Evolutionary conservation across 192 early-diverging fungal genomes (phyloP), one percentile per base, ranked within the genome.

Genomic region (Podila epicladia): DNA sequence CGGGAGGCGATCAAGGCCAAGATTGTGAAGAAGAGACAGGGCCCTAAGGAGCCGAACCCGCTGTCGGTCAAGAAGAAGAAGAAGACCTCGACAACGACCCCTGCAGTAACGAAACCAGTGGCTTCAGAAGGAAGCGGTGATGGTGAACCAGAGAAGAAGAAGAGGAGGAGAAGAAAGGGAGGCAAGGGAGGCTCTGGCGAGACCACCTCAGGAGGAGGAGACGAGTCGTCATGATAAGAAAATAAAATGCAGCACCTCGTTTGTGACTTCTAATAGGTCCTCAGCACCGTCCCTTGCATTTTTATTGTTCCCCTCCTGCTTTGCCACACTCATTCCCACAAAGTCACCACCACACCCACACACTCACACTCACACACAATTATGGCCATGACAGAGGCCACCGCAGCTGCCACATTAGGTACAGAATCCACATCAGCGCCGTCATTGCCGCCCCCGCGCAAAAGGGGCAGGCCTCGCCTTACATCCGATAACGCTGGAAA

Each of bases 21-120:
- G 49, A 72, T 86, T 60, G 33, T 76, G 55, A 86, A 89, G 83
- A 90, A 87, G 75, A 75, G 79, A 57, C 93, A 92, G 75, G 92
- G 91, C 29, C 85, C 90, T 45, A 96, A 96, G 84, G 90, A 86
- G 29, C 94, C 95, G 6, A 98, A 98, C 71, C 95, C 95, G 61
- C 82, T 98, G 17, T 94, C 94, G 29, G 73, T 95, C 51, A 98
- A 96, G 83, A 98, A 95, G 88, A 98, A 95, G 88, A 86, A 83
- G 68, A 71, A 67, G 51, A 37, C 67, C 19, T 63, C 51, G 45
- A 35, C 82, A 24, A 59, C 41, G 28, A 66, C 57, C 35, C 24
- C 75, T 61, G 3, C 35, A 53, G 59, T 58, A 74, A 32, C 88
- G 78, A 66, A 80, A 84, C 19, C 22, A 13, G 15, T 58, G 67